phyloP scores from a whole-genome alignment of 495 filamentous ascomycete genomes.

The Daldinia caldariorum region DNA sequence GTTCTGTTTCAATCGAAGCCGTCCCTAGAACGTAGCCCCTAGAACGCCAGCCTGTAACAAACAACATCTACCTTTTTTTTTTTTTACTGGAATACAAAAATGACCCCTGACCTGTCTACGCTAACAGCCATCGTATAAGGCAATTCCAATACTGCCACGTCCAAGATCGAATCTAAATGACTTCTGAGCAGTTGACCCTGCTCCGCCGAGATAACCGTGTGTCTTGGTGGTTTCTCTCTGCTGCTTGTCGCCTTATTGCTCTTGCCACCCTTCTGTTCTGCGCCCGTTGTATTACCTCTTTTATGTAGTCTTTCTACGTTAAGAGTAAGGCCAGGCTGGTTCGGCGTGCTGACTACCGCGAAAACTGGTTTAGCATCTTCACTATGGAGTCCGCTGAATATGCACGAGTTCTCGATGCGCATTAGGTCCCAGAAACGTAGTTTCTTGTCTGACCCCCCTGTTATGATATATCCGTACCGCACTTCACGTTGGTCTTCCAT shows the following conservation, averaged over 20 bases:
- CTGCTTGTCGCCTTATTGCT: constrained; percentile 48
- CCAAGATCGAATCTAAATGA: constrained; percentile 88
- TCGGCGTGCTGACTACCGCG: constrained; percentile 55
- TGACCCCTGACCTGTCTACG: constrained; percentile 88
- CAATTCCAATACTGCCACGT: constrained; percentile 85
- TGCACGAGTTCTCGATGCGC: constrained; percentile 73
- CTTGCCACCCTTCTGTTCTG: constrained; percentile 51
- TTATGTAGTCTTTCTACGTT: constrained; percentile 75
- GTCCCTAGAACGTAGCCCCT: constrained; percentile 1
- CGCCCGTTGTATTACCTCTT: constrained; percentile 49
- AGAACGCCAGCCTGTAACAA: constrained; percentile 10
- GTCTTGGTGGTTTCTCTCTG: constrained; percentile 66
- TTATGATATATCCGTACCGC: constrained; percentile 76
- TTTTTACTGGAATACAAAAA: constrained; percentile 79
- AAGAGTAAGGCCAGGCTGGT: constrained; percentile 75
- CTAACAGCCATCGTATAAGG: constrained; percentile 94
- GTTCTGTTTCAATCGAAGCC: constrained; percentile 13
- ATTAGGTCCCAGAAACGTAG: constrained; percentile 91
- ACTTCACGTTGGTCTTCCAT: constrained; percentile 68
- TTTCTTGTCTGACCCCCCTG: constrained; percentile 88
- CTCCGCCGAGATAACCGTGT: constrained; percentile 87
- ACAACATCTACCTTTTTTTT: constrained; percentile 27
- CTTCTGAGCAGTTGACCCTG: constrained; percentile 86
- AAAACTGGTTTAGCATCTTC: constrained; percentile 79
- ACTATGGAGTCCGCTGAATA: constrained; percentile 80